Evolutionary conservation across 2,329 filamentous ascomycete species (phyloP).

Genomic region (Fusarium begoniae): DNA sequence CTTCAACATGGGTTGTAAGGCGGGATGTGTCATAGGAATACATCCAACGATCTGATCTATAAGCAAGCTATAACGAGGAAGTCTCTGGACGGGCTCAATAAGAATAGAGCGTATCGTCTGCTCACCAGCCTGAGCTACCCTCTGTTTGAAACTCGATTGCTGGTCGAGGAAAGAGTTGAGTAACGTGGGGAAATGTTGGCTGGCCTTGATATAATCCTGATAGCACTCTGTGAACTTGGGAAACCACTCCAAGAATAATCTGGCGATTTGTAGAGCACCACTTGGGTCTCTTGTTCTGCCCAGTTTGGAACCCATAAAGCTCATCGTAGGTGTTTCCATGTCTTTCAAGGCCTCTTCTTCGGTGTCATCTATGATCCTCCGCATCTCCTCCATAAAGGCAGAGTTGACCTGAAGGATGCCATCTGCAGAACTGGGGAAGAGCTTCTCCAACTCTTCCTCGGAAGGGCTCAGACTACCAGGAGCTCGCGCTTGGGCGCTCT

Average conservation of each 20-base stretch:
- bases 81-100: constrained; percentile 94
- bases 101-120: constrained; percentile 89
- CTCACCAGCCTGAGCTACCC: constrained; percentile 85
- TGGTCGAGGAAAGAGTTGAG: constrained; percentile 82
- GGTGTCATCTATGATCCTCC: constrained; percentile 80
- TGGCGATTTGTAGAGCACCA: constrained; percentile 81
- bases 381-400: constrained; percentile 80
- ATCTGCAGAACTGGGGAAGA: constrained; percentile 85
- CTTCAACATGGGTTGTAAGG: constrained; percentile 82
- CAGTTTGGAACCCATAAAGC: constrained; percentile 53
- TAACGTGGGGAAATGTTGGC: constrained; percentile 84
- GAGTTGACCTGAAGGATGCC: constrained; percentile 84
- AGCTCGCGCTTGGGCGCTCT: constrained; percentile 68
- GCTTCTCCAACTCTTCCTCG: constrained; percentile 74
- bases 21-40: constrained; percentile 85
- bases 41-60: constrained; percentile 95
- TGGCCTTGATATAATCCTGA: constrained; percentile 90
- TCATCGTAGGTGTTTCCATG: constrained; percentile 67
- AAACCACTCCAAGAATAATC: constrained; percentile 88
- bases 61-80: constrained; percentile 93
- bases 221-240: constrained; percentile 92
- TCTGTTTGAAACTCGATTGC: constrained; percentile 82
- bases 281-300: constrained; percentile 74
- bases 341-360: constrained; percentile 83
- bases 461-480: constrained; percentile 74